These are phyloP conservation scores for Beta macrorhiza DNA, from an alignment of 179 eudicot species.

Conservation along the genomic window DNA sequence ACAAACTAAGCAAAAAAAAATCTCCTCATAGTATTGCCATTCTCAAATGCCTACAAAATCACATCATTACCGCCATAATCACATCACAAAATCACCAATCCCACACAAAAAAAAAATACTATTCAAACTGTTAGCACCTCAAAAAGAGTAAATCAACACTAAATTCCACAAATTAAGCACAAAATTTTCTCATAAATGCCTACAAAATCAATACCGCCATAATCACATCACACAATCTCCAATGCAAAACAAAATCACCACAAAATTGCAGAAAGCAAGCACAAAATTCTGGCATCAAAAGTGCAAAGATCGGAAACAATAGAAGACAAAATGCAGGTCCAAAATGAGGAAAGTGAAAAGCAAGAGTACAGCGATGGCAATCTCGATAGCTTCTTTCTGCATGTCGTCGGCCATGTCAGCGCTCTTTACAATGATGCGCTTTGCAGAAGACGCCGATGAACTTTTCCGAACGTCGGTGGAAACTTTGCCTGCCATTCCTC, in stretches of 20 bases:
- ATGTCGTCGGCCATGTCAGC: slow-evolving; percentile 78
- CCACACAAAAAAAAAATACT: not conserved
- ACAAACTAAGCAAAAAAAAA: slow-evolving; percentile 7
- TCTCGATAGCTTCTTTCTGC: slow-evolving; percentile 80
- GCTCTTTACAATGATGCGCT: slow-evolving; percentile 66
- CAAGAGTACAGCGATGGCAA: slow-evolving; percentile 62
- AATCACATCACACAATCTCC: slow-evolving; percentile 1
- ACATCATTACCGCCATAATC: not conserved
- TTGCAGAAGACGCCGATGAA: slow-evolving; percentile 43
- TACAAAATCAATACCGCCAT: slow-evolving; percentile 11
- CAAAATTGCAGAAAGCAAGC: too few relatives aligned
- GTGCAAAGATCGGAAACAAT: slow-evolving; percentile 19
- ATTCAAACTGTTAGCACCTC: not conserved
- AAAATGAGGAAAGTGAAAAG: slow-evolving; percentile 13
- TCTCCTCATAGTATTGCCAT: slow-evolving; percentile 25
- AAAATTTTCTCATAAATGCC: slow-evolving; percentile 46
- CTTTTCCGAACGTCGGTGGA: slow-evolving; percentile 53
- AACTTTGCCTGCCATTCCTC: slow-evolving; percentile 31
- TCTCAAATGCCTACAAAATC: slow-evolving; percentile 71
- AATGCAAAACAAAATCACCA: not conserved
- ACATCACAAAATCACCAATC: slow-evolving; percentile 5
- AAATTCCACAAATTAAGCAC: not conserved
- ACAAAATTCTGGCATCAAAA: not conserved
- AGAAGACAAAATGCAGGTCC: not conserved
- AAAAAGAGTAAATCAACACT: slow-evolving; percentile 7